phyloP scores from a whole-genome alignment of 1,139 yeast species.

The Saccharomyces hybrid region DNA sequence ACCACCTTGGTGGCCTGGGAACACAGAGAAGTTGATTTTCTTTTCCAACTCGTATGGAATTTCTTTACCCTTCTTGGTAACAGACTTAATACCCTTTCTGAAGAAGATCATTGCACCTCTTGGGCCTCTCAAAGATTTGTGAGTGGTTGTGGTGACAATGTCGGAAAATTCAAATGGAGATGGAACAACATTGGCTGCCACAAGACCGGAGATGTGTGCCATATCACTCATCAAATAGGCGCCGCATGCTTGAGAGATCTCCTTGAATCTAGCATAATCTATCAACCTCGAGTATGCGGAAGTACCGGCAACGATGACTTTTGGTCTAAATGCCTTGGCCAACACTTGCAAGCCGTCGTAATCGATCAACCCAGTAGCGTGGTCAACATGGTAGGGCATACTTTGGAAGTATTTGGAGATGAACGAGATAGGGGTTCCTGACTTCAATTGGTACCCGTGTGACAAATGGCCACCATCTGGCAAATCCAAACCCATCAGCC shows the following conservation, averaged over 20 bases:
- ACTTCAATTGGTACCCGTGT: conserved; percentile 84
- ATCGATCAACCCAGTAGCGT: conserved; percentile 81
- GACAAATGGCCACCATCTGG: conserved; percentile 98
- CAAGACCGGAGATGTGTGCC: conserved; percentile 95
- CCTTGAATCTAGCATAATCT: conserved; percentile 82
- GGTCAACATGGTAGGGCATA: conserved; percentile 89
- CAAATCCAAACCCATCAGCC: conserved; percentile 92
- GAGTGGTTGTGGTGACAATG: conserved; percentile 94
- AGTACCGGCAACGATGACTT: conserved; percentile 92
- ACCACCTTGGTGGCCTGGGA: conserved; percentile 99
- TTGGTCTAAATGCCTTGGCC: conserved; percentile 85
- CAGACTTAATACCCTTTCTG: conserved; percentile 84
- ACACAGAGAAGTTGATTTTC: conserved; percentile 88
- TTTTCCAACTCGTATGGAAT: conserved; percentile 78
- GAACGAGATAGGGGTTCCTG: conserved; percentile 78
- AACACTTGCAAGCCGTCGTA: conserved; percentile 81
- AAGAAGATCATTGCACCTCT: conserved; percentile 98
- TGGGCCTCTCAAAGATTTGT: conserved; percentile 95
- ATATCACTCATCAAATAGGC: conserved; percentile 88
- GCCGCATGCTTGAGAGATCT: conserved; percentile 87
- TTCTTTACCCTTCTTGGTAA: conserved; percentile 81
- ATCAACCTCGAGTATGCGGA: conserved; percentile 90
- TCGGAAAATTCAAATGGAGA: conserved; percentile 94
- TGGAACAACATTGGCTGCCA: conserved; percentile 86
- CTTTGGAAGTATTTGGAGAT: conserved; percentile 93